A percentile compares a stretch with the other conserved stretches of the same genome.
phyloP scores from a whole-genome alignment of 2,329 filamentous ascomycete genomes.

The Ophiocordyceps camponoti-leonardi region DNA sequence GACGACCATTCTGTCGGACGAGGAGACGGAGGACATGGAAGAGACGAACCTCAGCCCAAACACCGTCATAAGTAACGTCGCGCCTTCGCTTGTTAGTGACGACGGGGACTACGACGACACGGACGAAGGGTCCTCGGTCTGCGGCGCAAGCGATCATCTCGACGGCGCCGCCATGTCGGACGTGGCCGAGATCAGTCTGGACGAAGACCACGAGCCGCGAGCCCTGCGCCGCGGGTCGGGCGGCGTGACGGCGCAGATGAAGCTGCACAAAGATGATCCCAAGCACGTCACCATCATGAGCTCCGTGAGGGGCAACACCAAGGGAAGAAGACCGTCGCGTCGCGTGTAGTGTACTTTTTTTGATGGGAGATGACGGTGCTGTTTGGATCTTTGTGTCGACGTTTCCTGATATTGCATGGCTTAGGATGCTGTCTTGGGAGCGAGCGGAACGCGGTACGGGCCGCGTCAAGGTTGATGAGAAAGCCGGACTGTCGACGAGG shows the following conservation, averaged over 20 bases:
- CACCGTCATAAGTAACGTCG: constrained; percentile 55
- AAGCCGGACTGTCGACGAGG: background rate
- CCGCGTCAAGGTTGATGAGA: background rate
- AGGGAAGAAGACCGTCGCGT: constrained; percentile 13
- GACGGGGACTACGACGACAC: constrained; percentile 65
- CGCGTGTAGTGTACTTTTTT: constrained; percentile 3
- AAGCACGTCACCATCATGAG: constrained; percentile 40
- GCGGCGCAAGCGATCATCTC: constrained; percentile 36
- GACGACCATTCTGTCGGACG: constrained; percentile 16
- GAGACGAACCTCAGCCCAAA: constrained; percentile 51
- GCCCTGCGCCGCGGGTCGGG: constrained; percentile 25
- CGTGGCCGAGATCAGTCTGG: constrained; percentile 43
- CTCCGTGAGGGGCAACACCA: constrained; percentile 25
- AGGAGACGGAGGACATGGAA: constrained; percentile 30
- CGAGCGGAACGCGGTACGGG: background rate
- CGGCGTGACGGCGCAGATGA: constrained; percentile 25
- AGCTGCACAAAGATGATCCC: constrained; percentile 34
- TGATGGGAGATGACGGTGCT: background rate
- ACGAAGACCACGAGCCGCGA: constrained; percentile 34
- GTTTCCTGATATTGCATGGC: background rate
- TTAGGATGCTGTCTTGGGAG: background rate
- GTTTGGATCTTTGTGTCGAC: background rate
- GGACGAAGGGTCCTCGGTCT: constrained; percentile 43
- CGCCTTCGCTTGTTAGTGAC: constrained; percentile 64
- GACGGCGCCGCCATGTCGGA: constrained; percentile 44